Evolutionary conservation across 306 rosid genomes (phyloP).

Genomic region (Rosa rugosa): DNA sequence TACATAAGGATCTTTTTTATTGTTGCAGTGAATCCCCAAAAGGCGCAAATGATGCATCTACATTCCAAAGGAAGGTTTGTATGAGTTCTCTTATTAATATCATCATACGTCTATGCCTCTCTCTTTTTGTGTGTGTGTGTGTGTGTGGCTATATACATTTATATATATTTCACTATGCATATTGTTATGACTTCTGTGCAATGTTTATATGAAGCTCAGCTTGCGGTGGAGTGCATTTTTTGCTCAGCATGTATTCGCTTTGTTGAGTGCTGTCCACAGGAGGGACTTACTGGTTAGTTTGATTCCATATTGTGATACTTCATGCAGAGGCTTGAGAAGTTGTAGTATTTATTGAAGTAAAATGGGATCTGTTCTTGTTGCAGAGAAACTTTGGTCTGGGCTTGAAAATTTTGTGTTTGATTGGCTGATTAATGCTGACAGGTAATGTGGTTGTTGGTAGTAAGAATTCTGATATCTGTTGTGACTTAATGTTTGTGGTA

Average conservation of each 20-base stretch:
- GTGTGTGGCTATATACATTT: not conserved
- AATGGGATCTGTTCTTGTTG: conserved; percentile 11
- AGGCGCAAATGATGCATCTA: conserved; percentile 95
- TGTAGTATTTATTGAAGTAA: not conserved
- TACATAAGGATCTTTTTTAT: not conserved
- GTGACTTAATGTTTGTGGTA: not conserved
- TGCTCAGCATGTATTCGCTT: conserved; percentile 98
- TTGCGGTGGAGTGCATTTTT: conserved; percentile 99
- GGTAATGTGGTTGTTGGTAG: conserved; percentile 48
- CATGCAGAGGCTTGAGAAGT: not conserved
- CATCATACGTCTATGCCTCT: not conserved
- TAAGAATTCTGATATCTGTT: conserved; percentile 12
- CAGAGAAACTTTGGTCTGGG: conserved; percentile 99
- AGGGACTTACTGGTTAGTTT: conserved; percentile 87
- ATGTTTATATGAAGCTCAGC: conserved; percentile 54
- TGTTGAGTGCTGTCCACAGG: conserved; percentile 99
- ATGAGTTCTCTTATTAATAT: not conserved
- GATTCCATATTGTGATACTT: conserved; percentile 16
- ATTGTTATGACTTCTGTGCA: conserved; percentile 23
- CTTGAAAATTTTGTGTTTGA: conserved; percentile 98
- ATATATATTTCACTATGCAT: not conserved
- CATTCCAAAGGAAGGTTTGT: conserved; percentile 92
- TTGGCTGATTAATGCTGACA: conserved; percentile 98
- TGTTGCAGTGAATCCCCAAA: conserved; percentile 86
- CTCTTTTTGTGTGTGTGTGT: not conserved